A percentile compares a stretch with the other conserved stretches of the same genome.
phyloP scores from a whole-genome alignment of 2,329 filamentous ascomycete species.

The Thyridium curvatum region DNA sequence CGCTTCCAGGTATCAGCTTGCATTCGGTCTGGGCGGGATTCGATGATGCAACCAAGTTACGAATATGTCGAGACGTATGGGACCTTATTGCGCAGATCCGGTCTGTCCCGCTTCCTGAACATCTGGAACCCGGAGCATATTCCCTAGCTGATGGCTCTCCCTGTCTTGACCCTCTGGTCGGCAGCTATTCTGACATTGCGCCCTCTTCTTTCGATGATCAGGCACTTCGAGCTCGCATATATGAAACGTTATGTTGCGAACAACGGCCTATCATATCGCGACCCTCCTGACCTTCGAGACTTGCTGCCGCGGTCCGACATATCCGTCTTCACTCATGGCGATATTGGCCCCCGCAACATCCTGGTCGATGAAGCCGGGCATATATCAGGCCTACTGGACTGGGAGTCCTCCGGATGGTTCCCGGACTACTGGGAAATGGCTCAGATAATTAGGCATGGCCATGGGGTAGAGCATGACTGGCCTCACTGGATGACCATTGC shows the following conservation, averaged over 20 bases:
- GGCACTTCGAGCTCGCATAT: not conserved
- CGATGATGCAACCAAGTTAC: conserved; percentile 1
- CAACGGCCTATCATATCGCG: conserved; percentile 2
- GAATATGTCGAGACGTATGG: conserved; percentile 2
- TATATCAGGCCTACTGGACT: conserved; percentile 10
- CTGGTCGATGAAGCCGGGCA: conserved; percentile 9
- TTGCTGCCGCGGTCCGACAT: conserved; percentile 1
- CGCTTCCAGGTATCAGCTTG: not conserved
- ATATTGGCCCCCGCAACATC: conserved; percentile 11
- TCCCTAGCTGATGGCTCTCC: conserved; percentile 1
- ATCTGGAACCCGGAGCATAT: not conserved
- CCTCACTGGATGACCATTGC: conserved; percentile 1
- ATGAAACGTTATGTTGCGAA: conserved; percentile 1
- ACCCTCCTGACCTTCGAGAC: not conserved
- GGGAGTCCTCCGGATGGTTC: conserved; percentile 10
- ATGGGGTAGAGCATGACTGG: conserved; percentile 2
- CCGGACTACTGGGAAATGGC: conserved; percentile 8
- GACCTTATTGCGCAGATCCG: not conserved
- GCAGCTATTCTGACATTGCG: not conserved
- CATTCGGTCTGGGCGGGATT: conserved; percentile 1
- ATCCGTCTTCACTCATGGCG: conserved; percentile 11
- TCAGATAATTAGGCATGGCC: conserved; percentile 6
- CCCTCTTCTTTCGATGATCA: not conserved
- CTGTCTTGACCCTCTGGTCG: conserved; percentile 1
- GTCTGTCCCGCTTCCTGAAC: conserved; percentile 1